These are phyloP conservation scores for Ogataea chonburiensis DNA, from an alignment of 805 yeast species.

Conservation along the genomic window DNA sequence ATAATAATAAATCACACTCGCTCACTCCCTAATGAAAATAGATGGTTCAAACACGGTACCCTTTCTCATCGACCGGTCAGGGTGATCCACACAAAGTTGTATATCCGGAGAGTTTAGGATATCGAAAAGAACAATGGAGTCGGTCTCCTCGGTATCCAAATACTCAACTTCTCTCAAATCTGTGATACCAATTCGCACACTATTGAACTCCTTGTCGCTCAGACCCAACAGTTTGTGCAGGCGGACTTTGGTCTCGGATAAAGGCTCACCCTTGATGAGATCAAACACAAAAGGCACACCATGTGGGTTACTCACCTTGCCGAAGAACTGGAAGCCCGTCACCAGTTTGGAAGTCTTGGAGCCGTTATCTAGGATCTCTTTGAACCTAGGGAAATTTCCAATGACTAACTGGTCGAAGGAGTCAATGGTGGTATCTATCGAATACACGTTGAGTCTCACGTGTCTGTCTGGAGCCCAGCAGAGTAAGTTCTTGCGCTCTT, in stretches of 20 bases:
- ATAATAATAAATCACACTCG: constrained; percentile 4
- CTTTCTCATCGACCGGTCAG: constrained; percentile 70
- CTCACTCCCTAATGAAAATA: constrained; percentile 49
- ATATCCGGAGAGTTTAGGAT: constrained; percentile 34
- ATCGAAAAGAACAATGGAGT: constrained; percentile 54
- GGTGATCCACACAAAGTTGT: constrained; percentile 79
- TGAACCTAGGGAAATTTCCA: constrained; percentile 41
- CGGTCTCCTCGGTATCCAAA: constrained; percentile 50
- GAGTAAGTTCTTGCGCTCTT: constrained; percentile 45
- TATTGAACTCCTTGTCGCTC: constrained; percentile 77
- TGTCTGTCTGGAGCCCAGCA: constrained; percentile 53
- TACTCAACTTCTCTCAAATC: constrained; percentile 38
- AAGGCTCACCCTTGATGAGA: constrained; percentile 64
- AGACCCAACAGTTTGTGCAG: constrained; percentile 69
- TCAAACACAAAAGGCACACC: constrained; percentile 84
- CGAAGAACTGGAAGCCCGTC: constrained; percentile 75
- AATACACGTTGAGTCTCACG: constrained; percentile 31
- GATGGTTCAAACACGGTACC: constrained; percentile 53
- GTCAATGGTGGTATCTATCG: constrained; percentile 38
- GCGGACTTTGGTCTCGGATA: constrained; percentile 61
- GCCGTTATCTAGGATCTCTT: constrained; percentile 18
- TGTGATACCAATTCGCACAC: constrained; percentile 63
- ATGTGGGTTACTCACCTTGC: constrained; percentile 62
- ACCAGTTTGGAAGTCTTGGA: constrained; percentile 42
- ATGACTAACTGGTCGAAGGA: constrained; percentile 46